A percentile compares a stretch with the other conserved stretches of the same genome.
Conservation (phyloP, 2,329 filamentous ascomycete species). For the Fusarium denticulatum region DNA sequence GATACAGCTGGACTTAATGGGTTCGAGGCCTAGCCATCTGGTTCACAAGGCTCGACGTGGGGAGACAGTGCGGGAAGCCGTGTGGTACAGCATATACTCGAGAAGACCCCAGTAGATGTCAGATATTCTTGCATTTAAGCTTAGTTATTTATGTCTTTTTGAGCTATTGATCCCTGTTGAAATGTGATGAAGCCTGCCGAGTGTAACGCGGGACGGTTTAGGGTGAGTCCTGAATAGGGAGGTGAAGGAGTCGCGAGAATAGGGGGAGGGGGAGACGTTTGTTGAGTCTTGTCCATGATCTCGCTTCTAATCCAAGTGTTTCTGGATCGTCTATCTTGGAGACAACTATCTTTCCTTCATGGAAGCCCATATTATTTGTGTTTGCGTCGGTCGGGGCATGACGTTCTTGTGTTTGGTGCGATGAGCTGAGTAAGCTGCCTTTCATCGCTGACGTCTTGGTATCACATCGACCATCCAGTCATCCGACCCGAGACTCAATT, state of each 20-base stretch:
- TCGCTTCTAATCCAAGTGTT: accelerated
- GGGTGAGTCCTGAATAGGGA: neutral
- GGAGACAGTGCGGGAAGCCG: neutral
- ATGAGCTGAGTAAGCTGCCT: neutral
- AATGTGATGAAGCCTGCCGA: neutral
- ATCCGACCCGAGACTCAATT: too few species aligned
- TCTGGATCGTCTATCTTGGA: too few species aligned
- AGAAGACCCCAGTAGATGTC: neutral
- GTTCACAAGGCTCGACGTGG: neutral
- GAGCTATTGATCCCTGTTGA: neutral
- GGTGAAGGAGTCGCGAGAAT: neutral
- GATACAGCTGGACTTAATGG: neutral
- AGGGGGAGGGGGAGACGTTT: too few species aligned
- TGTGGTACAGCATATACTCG: neutral
- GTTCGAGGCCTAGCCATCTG: neutral
- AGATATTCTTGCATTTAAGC: neutral
- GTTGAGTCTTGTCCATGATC: neutral
- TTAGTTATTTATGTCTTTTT: neutral
- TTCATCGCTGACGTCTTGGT: neutral
- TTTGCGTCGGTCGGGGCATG: too few species aligned
- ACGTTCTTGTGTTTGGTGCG: neutral
- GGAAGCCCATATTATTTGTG: neutral
- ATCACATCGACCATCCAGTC: neutral
- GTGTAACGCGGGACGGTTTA: neutral
- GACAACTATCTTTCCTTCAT: neutral